A percentile compares a stretch with the other conserved stretches of the same genome.
Evolutionary conservation across 768 basidiomycete genomes (phyloP).

Genomic region (Lenzites betulinus): DNA sequence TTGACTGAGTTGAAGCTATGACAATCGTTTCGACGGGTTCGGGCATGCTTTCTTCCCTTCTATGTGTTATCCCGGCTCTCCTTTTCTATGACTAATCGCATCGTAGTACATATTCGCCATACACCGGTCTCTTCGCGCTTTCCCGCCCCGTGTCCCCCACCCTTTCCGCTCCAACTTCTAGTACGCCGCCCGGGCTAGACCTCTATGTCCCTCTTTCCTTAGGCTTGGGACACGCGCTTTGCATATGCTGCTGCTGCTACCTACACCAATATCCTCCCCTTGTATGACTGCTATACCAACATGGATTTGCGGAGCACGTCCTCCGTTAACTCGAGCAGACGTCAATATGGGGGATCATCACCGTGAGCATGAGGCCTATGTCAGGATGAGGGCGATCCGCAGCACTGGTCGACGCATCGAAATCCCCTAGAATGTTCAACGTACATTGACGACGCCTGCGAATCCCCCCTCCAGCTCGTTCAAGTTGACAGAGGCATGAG

Average conservation of each 20-base stretch:
- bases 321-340: not conserved
- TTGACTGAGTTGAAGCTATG: conserved; percentile 86
- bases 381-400: too few species aligned
- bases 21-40: conserved; percentile 20
- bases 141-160: not conserved
- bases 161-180: conserved; percentile 15
- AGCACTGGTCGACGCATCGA: too few species aligned
- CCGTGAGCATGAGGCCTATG: too few species aligned
- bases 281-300: conserved; percentile 29
- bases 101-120: conserved; percentile 11
- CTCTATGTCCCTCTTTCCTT: conserved; percentile 14
- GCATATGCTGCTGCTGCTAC: conserved; percentile 25
- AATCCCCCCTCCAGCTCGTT: too few species aligned
- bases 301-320: conserved; percentile 2
- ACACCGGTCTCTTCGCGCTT: conserved; percentile 9
- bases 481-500: too few species aligned
- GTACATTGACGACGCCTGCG: too few species aligned
- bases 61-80: conserved; percentile 2
- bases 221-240: conserved; percentile 21
- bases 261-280: conserved; percentile 11
- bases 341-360: too few species aligned
- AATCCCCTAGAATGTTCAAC: too few species aligned
- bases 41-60: conserved; percentile 11
- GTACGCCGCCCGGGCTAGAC: conserved; percentile 20
- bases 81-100: conserved; percentile 15